Conservation (phyloP, 768 basidiomycete species). For the Artomyces pyxidatus region DNA sequence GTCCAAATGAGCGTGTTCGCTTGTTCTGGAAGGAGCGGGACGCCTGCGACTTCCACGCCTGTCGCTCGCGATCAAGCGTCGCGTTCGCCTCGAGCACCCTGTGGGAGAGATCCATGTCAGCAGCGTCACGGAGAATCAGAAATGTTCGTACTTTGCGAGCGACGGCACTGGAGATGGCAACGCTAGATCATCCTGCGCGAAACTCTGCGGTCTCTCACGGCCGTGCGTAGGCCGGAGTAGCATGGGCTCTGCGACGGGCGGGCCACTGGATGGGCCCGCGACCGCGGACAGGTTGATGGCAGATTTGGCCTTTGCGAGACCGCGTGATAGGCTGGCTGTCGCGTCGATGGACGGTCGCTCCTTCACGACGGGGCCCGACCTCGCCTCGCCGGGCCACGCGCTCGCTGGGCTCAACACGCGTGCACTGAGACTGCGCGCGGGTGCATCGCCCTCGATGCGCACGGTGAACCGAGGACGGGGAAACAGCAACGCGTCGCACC, state of each 20-base stretch:
- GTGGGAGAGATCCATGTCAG: background rate
- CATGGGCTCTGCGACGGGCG: slow-evolving; percentile 12
- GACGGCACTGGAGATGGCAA: slow-evolving; percentile 54
- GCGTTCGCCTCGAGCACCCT: slow-evolving; percentile 66
- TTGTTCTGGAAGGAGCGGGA: slow-evolving; percentile 57
- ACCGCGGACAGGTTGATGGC: slow-evolving; percentile 1
- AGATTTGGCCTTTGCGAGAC: background rate
- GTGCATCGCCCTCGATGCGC: slow-evolving; percentile 26
- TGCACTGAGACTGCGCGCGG: background rate
- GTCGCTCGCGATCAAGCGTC: slow-evolving; percentile 52
- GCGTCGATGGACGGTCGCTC: background rate
- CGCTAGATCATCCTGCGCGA: slow-evolving; percentile 51
- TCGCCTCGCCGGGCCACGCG: background rate
- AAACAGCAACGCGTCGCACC: slow-evolving; percentile 75
- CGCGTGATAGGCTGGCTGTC: background rate
- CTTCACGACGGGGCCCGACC: background rate
- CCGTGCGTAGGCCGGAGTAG: background rate
- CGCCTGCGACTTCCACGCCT: slow-evolving; percentile 60
- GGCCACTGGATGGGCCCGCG: slow-evolving; percentile 4
- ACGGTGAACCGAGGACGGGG: slow-evolving; percentile 63
- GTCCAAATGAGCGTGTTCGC: slow-evolving; percentile 51
- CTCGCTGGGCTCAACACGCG: background rate
- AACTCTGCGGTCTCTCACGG: slow-evolving; percentile 42
- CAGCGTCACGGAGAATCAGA: background rate
- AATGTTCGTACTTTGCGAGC: slow-evolving; percentile 31